phyloP scores from a whole-genome alignment of 345 rosid genomes.

The Pistacia vera region DNA sequence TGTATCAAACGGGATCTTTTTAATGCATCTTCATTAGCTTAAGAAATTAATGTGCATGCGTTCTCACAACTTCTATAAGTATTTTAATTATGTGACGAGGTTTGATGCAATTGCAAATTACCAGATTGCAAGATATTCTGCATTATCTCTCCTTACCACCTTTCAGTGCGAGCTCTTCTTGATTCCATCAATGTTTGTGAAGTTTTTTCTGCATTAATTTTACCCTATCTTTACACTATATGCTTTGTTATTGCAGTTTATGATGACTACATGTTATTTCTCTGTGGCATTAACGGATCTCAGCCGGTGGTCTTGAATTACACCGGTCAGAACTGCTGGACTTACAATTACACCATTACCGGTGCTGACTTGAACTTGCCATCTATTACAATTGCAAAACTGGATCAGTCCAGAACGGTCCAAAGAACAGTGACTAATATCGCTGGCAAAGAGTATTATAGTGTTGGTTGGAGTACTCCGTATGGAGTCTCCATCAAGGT shows the following conservation, averaged over 20 bases:
- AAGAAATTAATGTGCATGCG: not conserved
- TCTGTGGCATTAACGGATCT: slow-evolving; percentile 86
- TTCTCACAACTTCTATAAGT: not conserved
- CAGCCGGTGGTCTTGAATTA: slow-evolving; percentile 70
- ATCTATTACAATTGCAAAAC: slow-evolving; percentile 70
- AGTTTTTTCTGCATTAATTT: not conserved
- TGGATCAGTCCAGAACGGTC: slow-evolving; percentile 51
- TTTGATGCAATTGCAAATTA: too few species aligned
- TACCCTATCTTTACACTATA: not conserved
- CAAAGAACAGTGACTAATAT: slow-evolving; percentile 61
- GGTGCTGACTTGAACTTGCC: slow-evolving; percentile 85
- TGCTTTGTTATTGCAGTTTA: slow-evolving; percentile 45
- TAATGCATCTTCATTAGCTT: not conserved
- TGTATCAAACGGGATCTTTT: not conserved
- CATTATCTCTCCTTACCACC: too few species aligned
- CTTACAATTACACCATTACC: slow-evolving; percentile 36
- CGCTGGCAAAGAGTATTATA: slow-evolving; percentile 59
- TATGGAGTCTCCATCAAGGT: slow-evolving; percentile 67
- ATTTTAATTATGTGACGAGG: too few species aligned
- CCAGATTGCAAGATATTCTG: too few species aligned
- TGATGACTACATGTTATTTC: slow-evolving; percentile 79
- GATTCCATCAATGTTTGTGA: not conserved
- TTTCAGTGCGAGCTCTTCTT: too few species aligned
- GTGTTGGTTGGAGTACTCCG: slow-evolving; percentile 77
- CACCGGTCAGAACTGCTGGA: slow-evolving; percentile 70